phyloP scores from a whole-genome alignment of 2,329 filamentous ascomycete species.

The Cadophora sp. region DNA sequence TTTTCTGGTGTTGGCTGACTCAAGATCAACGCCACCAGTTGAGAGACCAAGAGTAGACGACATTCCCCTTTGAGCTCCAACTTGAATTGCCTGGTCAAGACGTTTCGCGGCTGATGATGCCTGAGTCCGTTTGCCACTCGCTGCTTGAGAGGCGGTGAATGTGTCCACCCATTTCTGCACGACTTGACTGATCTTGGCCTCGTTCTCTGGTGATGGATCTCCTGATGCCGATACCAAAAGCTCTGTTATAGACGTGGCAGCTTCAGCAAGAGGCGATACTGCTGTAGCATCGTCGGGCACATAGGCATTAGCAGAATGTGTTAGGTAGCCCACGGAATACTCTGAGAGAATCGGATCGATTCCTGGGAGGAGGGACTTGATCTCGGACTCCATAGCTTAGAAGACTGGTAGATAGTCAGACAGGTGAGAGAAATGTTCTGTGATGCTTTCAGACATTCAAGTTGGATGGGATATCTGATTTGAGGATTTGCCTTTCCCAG shows the following conservation, averaged over 20 bases:
- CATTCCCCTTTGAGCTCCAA: conserved; percentile 92
- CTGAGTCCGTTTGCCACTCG: conserved; percentile 69
- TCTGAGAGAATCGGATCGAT: conserved; percentile 90
- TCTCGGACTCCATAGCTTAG: conserved; percentile 79
- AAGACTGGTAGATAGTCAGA: neutral
- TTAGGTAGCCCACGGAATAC: conserved; percentile 93
- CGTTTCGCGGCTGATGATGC: conserved; percentile 80
- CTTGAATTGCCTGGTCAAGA: conserved; percentile 93
- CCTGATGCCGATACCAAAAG: conserved; percentile 94
- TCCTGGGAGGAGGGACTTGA: conserved; percentile 81
- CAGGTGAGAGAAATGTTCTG: neutral
- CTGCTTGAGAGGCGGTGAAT: conserved; percentile 70
- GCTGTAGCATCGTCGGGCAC: conserved; percentile 74
- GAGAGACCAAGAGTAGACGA: conserved; percentile 92
- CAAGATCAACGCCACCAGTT: conserved; percentile 84
- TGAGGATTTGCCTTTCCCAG: neutral
- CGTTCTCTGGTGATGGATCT: conserved; percentile 72
- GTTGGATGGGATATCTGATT: neutral
- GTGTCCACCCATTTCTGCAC: conserved; percentile 90
- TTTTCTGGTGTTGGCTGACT: conserved; percentile 90
- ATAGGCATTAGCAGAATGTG: conserved; percentile 88
- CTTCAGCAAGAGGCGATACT: conserved; percentile 82
- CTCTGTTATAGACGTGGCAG: conserved; percentile 83
- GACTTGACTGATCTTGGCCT: conserved; percentile 79
- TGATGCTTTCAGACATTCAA: neutral